Evolutionary conservation across 2,329 filamentous ascomycete genomes (phyloP).

Genomic region (Fusarium paranaense): DNA sequence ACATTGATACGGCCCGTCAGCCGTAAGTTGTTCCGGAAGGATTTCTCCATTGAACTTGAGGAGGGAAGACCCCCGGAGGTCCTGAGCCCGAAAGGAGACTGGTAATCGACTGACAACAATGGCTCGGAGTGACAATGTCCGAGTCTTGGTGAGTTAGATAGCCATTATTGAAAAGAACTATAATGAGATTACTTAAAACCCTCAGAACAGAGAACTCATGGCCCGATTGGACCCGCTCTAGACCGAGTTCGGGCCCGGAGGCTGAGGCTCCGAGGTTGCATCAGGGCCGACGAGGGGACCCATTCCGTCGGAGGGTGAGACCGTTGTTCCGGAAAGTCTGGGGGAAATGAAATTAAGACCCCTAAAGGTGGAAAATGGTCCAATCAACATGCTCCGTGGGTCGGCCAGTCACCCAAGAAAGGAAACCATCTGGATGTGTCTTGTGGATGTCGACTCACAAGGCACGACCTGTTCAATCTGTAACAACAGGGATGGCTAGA

Average conservation of each 20-base stretch:
- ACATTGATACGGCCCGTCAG: neutral
- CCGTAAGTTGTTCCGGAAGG: neutral
- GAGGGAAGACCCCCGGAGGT: neutral
- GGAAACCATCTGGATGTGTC: neutral
- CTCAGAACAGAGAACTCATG: neutral
- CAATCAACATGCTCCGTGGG: neutral
- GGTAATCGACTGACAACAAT: neutral
- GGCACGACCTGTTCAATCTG: neutral
- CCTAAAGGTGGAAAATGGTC: neutral
- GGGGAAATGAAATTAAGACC: neutral
- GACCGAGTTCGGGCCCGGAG: constrained; percentile 28
- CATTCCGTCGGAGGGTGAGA: constrained; percentile 16
- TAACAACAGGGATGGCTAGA: neutral
- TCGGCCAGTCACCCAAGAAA: neutral
- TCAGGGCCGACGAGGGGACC: constrained; percentile 3
- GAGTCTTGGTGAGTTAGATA: neutral
- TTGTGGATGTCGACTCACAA: neutral
- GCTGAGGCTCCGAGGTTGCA: constrained; percentile 19
- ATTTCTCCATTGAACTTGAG: neutral
- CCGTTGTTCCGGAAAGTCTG: constrained; percentile 11
- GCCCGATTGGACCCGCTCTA: neutral
- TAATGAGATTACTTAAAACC: neutral
- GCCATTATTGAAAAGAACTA: neutral
- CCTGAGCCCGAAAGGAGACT: neutral
- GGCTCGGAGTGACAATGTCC: constrained; percentile 3